These are phyloP conservation scores for Stachybotrys elegans DNA, from an alignment of 2,329 filamentous ascomycete species.

Conservation along the genomic window DNA sequence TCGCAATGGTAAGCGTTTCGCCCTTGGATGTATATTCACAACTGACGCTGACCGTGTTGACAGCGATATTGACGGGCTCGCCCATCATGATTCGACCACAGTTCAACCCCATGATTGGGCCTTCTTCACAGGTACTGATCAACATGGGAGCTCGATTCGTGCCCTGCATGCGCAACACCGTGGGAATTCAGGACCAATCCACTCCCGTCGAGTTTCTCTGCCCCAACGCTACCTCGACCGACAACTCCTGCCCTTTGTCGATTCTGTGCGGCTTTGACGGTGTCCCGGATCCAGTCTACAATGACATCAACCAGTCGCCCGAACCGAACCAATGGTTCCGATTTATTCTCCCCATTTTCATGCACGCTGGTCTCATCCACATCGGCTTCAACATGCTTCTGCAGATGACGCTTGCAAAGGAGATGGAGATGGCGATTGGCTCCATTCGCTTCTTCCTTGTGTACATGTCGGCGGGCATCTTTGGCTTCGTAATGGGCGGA, in stretches of 20 bases:
- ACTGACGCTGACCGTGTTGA: slow-evolving; percentile 7
- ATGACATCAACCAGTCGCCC: slow-evolving; percentile 44
- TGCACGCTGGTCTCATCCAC: slow-evolving; percentile 90
- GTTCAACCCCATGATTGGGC: slow-evolving; percentile 97
- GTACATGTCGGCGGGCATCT: slow-evolving; percentile 88
- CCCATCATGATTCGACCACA: slow-evolving; percentile 73
- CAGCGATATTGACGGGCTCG: slow-evolving; percentile 71
- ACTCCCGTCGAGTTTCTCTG: slow-evolving; percentile 65
- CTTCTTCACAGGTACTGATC: slow-evolving; percentile 83
- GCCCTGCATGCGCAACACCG: slow-evolving; percentile 88
- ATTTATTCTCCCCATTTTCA: slow-evolving; percentile 92
- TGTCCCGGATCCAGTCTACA: slow-evolving; percentile 60
- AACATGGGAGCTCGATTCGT: slow-evolving; percentile 94
- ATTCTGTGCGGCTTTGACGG: slow-evolving; percentile 80
- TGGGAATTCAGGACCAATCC: slow-evolving; percentile 54
- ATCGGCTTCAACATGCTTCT: slow-evolving; percentile 94
- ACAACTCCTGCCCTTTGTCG: slow-evolving; percentile 63
- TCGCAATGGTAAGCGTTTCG: slow-evolving; percentile 62
- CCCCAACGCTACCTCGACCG: slow-evolving; percentile 67
- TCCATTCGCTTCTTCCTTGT: slow-evolving; percentile 83
- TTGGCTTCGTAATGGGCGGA: slow-evolving; percentile 90
- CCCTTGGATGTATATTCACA: neutral
- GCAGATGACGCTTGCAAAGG: slow-evolving; percentile 81
- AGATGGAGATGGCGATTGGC: slow-evolving; percentile 90
- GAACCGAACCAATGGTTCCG: slow-evolving; percentile 93